phyloP scores from a whole-genome alignment of 139 green algal species.

The Penium margaritaceum region DNA sequence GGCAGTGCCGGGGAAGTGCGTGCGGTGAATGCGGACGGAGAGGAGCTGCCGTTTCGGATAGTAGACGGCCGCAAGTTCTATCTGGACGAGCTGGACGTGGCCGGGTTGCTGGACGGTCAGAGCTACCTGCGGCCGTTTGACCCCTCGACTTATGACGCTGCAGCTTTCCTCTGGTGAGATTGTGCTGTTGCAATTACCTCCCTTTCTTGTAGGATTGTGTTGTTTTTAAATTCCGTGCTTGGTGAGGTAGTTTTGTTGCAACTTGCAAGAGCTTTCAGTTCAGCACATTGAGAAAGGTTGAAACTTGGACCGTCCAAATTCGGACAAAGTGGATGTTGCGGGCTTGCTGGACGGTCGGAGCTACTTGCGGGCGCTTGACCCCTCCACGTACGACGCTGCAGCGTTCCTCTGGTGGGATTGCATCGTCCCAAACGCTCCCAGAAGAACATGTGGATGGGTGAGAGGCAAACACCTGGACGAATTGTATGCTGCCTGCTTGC shows the following conservation, averaged over 20 bases:
- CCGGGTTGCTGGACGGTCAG: background rate
- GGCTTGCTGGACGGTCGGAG: background rate
- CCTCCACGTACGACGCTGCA: background rate
- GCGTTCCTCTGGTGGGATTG: background rate
- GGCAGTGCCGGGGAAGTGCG: too few relatives aligned
- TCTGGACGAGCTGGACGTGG: background rate
- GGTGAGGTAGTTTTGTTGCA: too few relatives aligned
- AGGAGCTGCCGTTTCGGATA: background rate
- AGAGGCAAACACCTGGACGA: constrained; percentile 2
- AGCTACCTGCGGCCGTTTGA: background rate
- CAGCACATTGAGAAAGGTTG: too few relatives aligned
- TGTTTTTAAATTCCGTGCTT: too few relatives aligned
- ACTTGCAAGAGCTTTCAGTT: too few relatives aligned
- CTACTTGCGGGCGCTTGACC: background rate
- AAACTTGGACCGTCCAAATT: too few relatives aligned
- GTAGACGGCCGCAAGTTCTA: background rate
- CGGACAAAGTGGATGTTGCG: background rate
- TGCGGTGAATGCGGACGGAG: background rate
- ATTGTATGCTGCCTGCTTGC: background rate
- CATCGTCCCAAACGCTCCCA: too few relatives aligned
- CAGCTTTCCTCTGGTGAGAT: constrained; percentile 6
- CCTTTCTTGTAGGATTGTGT: too few relatives aligned
- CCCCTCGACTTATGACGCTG: background rate
- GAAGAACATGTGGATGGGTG: too few relatives aligned
- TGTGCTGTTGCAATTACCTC: too few relatives aligned